Base-by-base conservation (phyloP, 2,329 filamentous ascomycete species). In the Aspergillus texensis region DNA sequence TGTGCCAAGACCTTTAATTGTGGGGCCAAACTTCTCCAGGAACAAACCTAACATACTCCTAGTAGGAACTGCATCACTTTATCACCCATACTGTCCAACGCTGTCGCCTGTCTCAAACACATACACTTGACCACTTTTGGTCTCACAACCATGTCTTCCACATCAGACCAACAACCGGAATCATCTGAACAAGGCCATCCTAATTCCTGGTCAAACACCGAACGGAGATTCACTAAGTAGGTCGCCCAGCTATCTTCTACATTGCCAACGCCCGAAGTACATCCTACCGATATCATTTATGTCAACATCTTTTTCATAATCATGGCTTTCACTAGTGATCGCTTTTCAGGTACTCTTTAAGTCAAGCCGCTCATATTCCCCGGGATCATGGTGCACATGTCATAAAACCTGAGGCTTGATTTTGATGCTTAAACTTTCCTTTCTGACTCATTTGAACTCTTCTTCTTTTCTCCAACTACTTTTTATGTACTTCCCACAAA, bases 191-290 rank as follows among this genome's bases (percentile, higher is more conserved):
- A 63, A 48, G 62, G 57, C 46, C 65, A 69, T 41, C 60, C 67
- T 1, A 89, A 88, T 84, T 82, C 83, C 69, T 81, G 85, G 65
- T 81, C 89, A 63, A 86, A 84, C 61, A 88, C 70, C 21, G 75
- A 87, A 73, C 78, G 81, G 63, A 89, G 88, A 70, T 92, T 92
- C 72, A 81, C 89, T 69, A 84, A 81, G 89, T 90, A 79, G 71
- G 83, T 73, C 4, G 28, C 28, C 48, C 48, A 52, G 28, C 8
- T 34, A 21, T n/a, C 26, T 30, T 32, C 26, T 48, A 46, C 21
- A 21, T 26, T 1, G 8, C 16, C 45, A 26, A 26, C 24, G 21
- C 45, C 45, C 14, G 45, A 26, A 16, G 21, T 28, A 28, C 26
- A n/a, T 28, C 26, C 26, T 30, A 9, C 9, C 14, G 46, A 50